These are phyloP conservation scores for Erythrophleum ivorense DNA, from an alignment of 331 rosid genomes.

Conservation along the genomic window DNA sequence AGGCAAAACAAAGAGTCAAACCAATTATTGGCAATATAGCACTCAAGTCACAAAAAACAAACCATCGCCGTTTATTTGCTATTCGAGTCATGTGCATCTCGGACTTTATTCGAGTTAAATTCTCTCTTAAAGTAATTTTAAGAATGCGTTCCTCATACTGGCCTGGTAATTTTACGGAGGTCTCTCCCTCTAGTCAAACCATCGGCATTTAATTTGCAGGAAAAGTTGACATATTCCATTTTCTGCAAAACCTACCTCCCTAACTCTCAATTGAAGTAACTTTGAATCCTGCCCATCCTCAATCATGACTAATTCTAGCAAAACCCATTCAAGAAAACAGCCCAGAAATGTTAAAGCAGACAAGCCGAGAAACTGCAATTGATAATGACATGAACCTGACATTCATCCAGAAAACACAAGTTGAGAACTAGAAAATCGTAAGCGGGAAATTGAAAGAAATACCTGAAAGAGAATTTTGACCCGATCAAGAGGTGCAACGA, in stretches of 20 bases:
- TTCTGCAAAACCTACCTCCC: slow-evolving; percentile 3
- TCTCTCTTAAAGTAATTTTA: not conserved
- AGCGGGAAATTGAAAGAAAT: not conserved
- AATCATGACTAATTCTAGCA: not conserved
- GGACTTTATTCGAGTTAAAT: not conserved
- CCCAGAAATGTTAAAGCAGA: not conserved
- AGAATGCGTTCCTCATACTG: not conserved
- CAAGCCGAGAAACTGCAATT: not conserved
- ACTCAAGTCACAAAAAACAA: not conserved
- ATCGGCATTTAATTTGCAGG: not conserved
- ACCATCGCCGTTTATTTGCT: not conserved
- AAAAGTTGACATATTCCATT: not conserved
- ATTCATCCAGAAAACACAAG: not conserved
- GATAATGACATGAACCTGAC: not conserved
- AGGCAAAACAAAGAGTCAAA: not conserved
- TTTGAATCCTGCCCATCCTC: not conserved
- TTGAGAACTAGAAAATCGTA: not conserved
- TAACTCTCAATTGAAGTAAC: not conserved
- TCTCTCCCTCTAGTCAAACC: not conserved
- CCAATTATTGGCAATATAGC: not conserved
- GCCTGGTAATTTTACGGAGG: not conserved
- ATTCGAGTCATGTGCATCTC: not conserved
- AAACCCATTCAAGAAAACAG: not conserved
- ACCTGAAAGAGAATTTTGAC: slow-evolving; percentile 96
- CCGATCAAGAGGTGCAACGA: slow-evolving; percentile 91